These are phyloP conservation scores for Angomonas deanei DNA, from an alignment of 208 protist genomes.

Conservation along the genomic window DNA sequence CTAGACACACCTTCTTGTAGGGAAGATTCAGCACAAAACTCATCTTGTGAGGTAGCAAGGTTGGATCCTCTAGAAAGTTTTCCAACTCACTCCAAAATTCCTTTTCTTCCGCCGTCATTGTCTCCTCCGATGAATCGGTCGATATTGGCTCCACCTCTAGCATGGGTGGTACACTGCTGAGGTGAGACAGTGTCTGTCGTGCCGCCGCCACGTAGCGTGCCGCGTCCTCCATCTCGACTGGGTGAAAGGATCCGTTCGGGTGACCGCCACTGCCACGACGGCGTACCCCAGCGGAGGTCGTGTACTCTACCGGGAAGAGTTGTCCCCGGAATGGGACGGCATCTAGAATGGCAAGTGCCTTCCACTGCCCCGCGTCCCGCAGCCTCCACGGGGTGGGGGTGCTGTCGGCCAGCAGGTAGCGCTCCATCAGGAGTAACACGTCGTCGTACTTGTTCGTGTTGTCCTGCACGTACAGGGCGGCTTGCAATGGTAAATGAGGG, in stretches of 20 bases:
- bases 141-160: background rate
- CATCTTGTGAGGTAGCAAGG: background rate
- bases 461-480: conserved; percentile 24
- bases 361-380: conserved; percentile 28
- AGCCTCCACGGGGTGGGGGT: conserved; percentile 37
- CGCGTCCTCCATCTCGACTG: conserved; percentile 11
- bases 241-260: conserved; percentile 18
- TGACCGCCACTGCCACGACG: conserved; percentile 6
- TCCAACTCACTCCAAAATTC: background rate
- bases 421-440: conserved; percentile 33
- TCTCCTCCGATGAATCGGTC: background rate
- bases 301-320: conserved; percentile 28
- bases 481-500: conserved; percentile 29
- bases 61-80: background rate
- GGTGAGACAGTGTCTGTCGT: conserved; percentile 14
- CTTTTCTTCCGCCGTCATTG: background rate
- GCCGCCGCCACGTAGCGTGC: conserved; percentile 23
- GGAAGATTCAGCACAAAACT: background rate
- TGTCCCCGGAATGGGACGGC: conserved; percentile 39
- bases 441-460: conserved; percentile 23
- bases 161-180: background rate
- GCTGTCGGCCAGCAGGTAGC: conserved; percentile 23
- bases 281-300: background rate
- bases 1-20: background rate
- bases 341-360: conserved; percentile 37